A percentile compares a stretch with the other conserved stretches of the same genome.
These are phyloP conservation scores for Bryoglossum gracile DNA, from an alignment of 495 filamentous ascomycete species.

Conservation along the genomic window DNA sequence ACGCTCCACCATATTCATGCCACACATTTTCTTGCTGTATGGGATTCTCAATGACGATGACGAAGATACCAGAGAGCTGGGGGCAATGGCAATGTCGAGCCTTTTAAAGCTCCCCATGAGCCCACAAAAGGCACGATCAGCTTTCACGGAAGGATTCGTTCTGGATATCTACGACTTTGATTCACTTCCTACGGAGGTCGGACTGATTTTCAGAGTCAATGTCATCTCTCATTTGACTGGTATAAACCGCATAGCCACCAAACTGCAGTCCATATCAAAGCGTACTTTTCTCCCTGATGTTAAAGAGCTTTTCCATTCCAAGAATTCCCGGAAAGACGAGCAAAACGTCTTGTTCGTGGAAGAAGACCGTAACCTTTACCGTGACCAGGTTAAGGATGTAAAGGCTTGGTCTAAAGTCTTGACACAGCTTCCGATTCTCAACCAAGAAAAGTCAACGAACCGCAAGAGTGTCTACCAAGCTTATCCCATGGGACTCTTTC, in stretches of 20 bases:
- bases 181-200: too few relatives aligned
- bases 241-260: slow-evolving; percentile 7
- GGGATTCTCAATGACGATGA: slow-evolving; percentile 76
- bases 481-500: too few relatives aligned
- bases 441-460: too few relatives aligned
- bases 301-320: too few relatives aligned
- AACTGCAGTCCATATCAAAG: not conserved
- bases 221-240: slow-evolving; percentile 32
- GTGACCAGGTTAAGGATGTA: slow-evolving; percentile 69
- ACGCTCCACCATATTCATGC: not conserved
- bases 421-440: slow-evolving; percentile 32
- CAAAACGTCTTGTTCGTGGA: slow-evolving; percentile 72
- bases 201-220: too few relatives aligned
- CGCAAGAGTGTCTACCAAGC: too few relatives aligned
- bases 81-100: slow-evolving; percentile 39
- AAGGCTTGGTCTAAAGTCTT: slow-evolving; percentile 45
- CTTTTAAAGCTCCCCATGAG: slow-evolving; percentile 32
- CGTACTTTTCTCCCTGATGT: slow-evolving; percentile 37
- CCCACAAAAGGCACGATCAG: slow-evolving; percentile 33
- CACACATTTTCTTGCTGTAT: slow-evolving; percentile 17
- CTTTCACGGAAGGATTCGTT: slow-evolving; percentile 16
- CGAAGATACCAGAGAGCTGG: slow-evolving; percentile 69
- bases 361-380: slow-evolving; percentile 87
- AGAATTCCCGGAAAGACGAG: too few relatives aligned
- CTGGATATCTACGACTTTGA: slow-evolving; percentile 29